Percentiles rank a stretch among this genome's conserved stretches.
These are phyloP conservation scores for Fusarium pseudoanthophilum DNA, from an alignment of 2,329 filamentous ascomycete species.

Conservation along the genomic window DNA sequence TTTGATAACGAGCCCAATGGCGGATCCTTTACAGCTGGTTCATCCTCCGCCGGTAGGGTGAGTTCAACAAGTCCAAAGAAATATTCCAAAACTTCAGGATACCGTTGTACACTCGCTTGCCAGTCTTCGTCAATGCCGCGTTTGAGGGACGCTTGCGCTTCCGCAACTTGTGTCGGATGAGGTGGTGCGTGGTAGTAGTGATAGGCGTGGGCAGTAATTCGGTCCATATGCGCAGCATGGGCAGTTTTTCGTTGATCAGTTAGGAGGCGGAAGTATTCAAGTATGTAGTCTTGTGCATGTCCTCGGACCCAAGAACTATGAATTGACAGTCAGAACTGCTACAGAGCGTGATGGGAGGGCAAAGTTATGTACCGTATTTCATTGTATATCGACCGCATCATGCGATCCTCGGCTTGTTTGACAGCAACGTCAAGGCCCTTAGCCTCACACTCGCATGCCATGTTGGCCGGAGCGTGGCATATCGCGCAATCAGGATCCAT, in stretches of 20 bases:
- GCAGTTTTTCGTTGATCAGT: conserved; percentile 69
- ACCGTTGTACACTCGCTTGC: conserved; percentile 78
- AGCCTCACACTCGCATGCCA: conserved; percentile 73
- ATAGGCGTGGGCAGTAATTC: conserved; percentile 64
- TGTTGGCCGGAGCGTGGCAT: conserved; percentile 68
- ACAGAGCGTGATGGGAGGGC: neutral
- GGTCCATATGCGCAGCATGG: conserved; percentile 66
- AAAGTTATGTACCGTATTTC: conserved; percentile 67
- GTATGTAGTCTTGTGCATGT: conserved; percentile 75
- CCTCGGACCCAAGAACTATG: conserved; percentile 70
- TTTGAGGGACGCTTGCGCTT: conserved; percentile 74
- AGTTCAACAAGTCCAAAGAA: conserved; percentile 78
- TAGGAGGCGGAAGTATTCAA: conserved; percentile 71
- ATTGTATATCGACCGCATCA: conserved; percentile 71
- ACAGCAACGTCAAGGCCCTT: conserved; percentile 72
- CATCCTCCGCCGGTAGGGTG: conserved; percentile 71
- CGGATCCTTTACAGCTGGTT: conserved; percentile 68
- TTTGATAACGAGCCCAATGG: conserved; percentile 65
- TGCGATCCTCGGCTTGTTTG: conserved; percentile 69
- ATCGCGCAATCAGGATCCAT: conserved; percentile 79
- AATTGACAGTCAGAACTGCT: conserved; percentile 18
- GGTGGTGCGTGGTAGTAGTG: conserved; percentile 68
- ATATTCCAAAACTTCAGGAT: conserved; percentile 85
- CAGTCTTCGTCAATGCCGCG: conserved; percentile 83
- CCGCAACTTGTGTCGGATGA: conserved; percentile 70